Conservation (phyloP, 78 protist genomes). For the Dictyostelium firmibasis region DNA sequence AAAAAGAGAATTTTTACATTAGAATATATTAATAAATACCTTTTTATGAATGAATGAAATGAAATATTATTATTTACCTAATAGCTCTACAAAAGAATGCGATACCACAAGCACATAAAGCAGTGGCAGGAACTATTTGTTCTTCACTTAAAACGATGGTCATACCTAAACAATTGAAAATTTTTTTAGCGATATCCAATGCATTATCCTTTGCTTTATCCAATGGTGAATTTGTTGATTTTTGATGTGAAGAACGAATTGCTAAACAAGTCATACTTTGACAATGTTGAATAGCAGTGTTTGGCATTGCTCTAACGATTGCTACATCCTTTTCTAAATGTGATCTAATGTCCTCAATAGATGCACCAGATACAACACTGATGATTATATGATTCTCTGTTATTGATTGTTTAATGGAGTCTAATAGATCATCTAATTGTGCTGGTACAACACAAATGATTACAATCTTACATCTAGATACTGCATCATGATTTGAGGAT, state of each 20-base stretch:
- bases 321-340: slow-evolving; percentile 5
- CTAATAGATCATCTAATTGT: slow-evolving; percentile 44
- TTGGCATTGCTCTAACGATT: slow-evolving; percentile 80
- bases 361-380: slow-evolving; percentile 40
- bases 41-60: not conserved
- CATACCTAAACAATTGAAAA: slow-evolving; percentile 44
- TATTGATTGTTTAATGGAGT: not conserved
- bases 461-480: slow-evolving; percentile 10
- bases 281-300: slow-evolving; percentile 77
- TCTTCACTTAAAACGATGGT: slow-evolving; percentile 53
- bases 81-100: slow-evolving; percentile 80
- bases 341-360: slow-evolving; percentile 6
- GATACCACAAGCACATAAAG: slow-evolving; percentile 82
- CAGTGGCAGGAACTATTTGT: slow-evolving; percentile 84
- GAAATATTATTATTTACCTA: not conserved
- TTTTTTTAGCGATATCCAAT: slow-evolving; percentile 2
- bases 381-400: slow-evolving; percentile 52
- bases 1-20: not conserved
- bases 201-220: slow-evolving; percentile 30
- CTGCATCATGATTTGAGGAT: slow-evolving; percentile 35
- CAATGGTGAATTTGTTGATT: not conserved
- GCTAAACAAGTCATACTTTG: slow-evolving; percentile 81
- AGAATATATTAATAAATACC: not conserved
- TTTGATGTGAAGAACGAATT: not conserved
- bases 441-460: slow-evolving; percentile 63